Percentiles rank a stretch among this genome's conserved stretches.
These are phyloP conservation scores for Kazachstania kunashirensis DNA, from an alignment of 805 yeast species.

Conservation along the genomic window DNA sequence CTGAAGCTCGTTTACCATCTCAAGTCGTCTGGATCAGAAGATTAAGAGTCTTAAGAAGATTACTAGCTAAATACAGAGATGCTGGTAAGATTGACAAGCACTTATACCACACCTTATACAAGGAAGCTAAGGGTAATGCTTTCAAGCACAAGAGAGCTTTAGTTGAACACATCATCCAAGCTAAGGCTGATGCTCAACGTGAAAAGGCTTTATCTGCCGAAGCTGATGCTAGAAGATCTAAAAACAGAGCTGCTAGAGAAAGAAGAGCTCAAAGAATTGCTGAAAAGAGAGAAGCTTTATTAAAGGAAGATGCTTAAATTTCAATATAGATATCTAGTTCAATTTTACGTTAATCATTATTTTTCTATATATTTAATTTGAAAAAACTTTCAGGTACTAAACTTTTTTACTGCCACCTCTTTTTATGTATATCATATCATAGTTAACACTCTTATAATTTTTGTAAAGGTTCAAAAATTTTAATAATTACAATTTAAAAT, in stretches of 20 bases:
- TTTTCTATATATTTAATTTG: conserved; percentile 1
- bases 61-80: conserved; percentile 96
- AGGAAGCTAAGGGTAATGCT: conserved; percentile 98
- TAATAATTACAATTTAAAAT: too few relatives aligned
- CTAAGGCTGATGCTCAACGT: conserved; percentile 99
- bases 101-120: conserved; percentile 94
- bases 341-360: neutral
- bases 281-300: conserved; percentile 96
- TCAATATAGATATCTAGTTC: conserved; percentile 4
- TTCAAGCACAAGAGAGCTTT: conserved; percentile 99
- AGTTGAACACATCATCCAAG: conserved; percentile 98
- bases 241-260: conserved; percentile 98
- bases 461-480: too few relatives aligned
- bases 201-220: conserved; percentile 97
- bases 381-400: neutral
- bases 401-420: neutral
- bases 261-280: conserved; percentile 94
- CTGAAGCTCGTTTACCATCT: conserved; percentile 97
- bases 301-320: conserved; percentile 52
- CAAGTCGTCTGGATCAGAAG: conserved; percentile 99
- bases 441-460: neutral
- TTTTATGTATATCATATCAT: neutral
- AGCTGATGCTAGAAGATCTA: conserved; percentile 98
- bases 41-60: conserved; percentile 97
- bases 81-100: conserved; percentile 99